Conservation (phyloP, 495 filamentous ascomycete species). For the Penicillium silybi region DNA sequence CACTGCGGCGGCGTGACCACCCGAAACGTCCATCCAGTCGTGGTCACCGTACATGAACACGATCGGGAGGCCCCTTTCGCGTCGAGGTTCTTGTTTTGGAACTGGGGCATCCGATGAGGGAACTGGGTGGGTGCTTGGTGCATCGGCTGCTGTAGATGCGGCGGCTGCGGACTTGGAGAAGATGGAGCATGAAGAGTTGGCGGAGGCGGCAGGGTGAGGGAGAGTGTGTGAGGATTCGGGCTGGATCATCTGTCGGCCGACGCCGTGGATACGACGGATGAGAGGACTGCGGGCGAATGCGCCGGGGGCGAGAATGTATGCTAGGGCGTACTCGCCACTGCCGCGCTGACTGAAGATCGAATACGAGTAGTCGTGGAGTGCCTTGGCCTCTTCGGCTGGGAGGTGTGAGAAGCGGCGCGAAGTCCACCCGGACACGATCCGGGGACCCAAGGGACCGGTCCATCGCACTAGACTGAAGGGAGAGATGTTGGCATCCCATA, state of each 20-base stretch:
- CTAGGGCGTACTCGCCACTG: slow-evolving; percentile 90
- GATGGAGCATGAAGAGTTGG: slow-evolving; percentile 13
- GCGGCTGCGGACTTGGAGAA: slow-evolving; percentile 6
- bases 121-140: background rate
- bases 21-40: slow-evolving; percentile 97
- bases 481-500: slow-evolving; percentile 97
- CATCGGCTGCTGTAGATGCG: slow-evolving; percentile 6
- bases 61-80: slow-evolving; percentile 76
- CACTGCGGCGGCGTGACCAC: slow-evolving; percentile 75
- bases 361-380: slow-evolving; percentile 88
- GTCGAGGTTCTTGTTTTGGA: slow-evolving; percentile 15
- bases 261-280: slow-evolving; percentile 79
- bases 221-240: slow-evolving; percentile 16
- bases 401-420: slow-evolving; percentile 86
- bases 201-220: slow-evolving; percentile 1
- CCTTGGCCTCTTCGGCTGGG: slow-evolving; percentile 73
- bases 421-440: slow-evolving; percentile 93
- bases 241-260: slow-evolving; percentile 63
- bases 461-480: slow-evolving; percentile 89
- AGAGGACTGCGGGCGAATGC: slow-evolving; percentile 87
- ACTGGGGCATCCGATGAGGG: slow-evolving; percentile 6
- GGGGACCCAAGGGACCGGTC: slow-evolving; percentile 86
- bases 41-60: slow-evolving; percentile 94
- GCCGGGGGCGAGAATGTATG: slow-evolving; percentile 89
- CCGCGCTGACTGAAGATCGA: slow-evolving; percentile 89